These are phyloP conservation scores for Botrytis elliptica DNA, from an alignment of 2,329 filamentous ascomycete genomes.

Conservation along the genomic window DNA sequence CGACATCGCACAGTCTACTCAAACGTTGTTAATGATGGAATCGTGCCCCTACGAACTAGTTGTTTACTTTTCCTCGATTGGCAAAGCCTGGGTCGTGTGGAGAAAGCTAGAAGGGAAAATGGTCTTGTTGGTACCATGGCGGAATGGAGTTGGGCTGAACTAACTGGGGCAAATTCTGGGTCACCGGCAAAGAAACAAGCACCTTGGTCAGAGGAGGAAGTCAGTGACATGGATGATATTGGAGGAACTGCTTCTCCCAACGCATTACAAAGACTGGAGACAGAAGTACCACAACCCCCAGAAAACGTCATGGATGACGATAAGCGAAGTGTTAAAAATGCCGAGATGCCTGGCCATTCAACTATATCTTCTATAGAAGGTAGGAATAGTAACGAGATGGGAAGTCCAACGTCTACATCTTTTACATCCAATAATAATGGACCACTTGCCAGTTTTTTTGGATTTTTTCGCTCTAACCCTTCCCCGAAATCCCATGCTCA, in stretches of 20 bases:
- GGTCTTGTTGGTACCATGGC: conserved; percentile 90
- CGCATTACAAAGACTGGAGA: conserved; percentile 44
- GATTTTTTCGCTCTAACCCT: conserved; percentile 66
- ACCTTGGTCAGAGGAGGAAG: conserved; percentile 29
- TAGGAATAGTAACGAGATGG: neutral
- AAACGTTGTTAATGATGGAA: conserved; percentile 96
- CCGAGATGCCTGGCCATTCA: conserved; percentile 33
- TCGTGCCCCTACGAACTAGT: conserved; percentile 90
- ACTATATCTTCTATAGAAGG: conserved; percentile 25
- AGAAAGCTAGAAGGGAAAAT: conserved; percentile 90
- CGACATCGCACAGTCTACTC: conserved; percentile 90
- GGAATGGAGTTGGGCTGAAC: conserved; percentile 90
- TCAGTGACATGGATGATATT: conserved; percentile 33
- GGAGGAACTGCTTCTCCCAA: conserved; percentile 41
- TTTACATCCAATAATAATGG: conserved; percentile 44
- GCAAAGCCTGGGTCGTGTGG: conserved; percentile 88
- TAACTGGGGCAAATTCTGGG: conserved; percentile 65
- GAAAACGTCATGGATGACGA: conserved; percentile 66
- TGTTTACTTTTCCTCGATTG: conserved; percentile 96
- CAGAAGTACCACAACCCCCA: conserved; percentile 68
- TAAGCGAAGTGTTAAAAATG: conserved; percentile 53
- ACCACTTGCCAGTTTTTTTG: conserved; percentile 57
- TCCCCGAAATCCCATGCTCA: conserved; percentile 49
- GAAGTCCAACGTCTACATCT: conserved; percentile 25
- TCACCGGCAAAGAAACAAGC: conserved; percentile 30